Evolutionary conservation across 805 yeast species (phyloP).

Genomic region (Priceomyces melissophilus): DNA sequence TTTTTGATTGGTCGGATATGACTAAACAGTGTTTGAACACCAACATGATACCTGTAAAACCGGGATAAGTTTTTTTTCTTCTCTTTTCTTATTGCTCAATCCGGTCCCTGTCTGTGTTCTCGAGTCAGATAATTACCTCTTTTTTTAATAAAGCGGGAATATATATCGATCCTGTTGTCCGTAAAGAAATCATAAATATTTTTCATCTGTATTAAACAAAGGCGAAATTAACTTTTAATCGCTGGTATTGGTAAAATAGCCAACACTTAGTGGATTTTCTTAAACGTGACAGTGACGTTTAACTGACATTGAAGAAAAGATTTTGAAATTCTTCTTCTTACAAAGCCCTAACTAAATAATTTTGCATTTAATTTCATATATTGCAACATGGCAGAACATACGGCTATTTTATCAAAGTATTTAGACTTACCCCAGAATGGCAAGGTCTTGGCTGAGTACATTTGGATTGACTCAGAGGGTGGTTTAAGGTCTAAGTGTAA

Average conservation of each 20-base stretch:
- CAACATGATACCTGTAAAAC: neutral
- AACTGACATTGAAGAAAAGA: too few species aligned
- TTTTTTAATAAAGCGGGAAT: too few species aligned
- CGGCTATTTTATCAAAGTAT: constrained; percentile 80
- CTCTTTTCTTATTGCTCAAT: constrained; percentile 1
- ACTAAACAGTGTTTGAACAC: constrained; percentile 3
- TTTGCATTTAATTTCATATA: too few species aligned
- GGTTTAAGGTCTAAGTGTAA: constrained; percentile 91
- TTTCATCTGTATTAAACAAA: too few species aligned
- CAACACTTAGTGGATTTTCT: too few species aligned
- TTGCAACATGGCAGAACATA: constrained; percentile 51
- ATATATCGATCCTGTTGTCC: too few species aligned
- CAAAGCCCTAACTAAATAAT: too few species aligned
- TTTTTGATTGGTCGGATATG: constrained; percentile 1
- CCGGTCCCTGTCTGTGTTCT: constrained; percentile 3
- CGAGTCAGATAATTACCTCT: constrained; percentile 3
- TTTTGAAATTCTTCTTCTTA: too few species aligned
- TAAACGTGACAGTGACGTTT: too few species aligned
- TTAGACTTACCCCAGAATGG: constrained; percentile 82
- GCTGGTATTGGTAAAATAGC: too few species aligned
- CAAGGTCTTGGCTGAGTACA: constrained; percentile 87
- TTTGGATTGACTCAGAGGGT: constrained; percentile 96
- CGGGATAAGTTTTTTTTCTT: constrained; percentile 2
- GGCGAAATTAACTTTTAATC: too few species aligned
- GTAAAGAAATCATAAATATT: too few species aligned